These are phyloP conservation scores for Boechera divaricarpa DNA, from an alignment of 345 rosid genomes.

Conservation along the genomic window DNA sequence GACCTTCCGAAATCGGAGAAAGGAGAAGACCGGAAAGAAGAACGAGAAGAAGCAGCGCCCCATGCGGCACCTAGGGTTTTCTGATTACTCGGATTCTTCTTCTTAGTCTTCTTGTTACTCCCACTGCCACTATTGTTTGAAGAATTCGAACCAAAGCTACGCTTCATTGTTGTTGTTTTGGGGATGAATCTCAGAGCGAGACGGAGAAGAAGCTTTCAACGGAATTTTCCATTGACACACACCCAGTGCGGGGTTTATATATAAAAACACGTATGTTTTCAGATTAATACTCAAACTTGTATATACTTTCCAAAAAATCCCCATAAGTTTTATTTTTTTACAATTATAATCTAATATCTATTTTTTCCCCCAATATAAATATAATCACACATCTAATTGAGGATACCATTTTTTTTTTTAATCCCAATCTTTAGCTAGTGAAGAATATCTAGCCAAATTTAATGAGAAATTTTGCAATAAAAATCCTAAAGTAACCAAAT, in stretches of 20 bases:
- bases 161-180: slow-evolving; percentile 51
- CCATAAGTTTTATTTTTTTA: background rate
- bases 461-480: no score
- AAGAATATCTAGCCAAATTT: no score
- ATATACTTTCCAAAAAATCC: background rate
- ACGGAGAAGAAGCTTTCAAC: slow-evolving; percentile 39
- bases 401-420: no score
- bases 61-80: slow-evolving; percentile 94
- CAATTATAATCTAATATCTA: no score
- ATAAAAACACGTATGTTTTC: background rate
- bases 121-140: slow-evolving; percentile 48
- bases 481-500: no score
- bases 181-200: slow-evolving; percentile 50
- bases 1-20: slow-evolving; percentile 88
- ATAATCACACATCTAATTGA: no score
- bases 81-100: slow-evolving; percentile 59
- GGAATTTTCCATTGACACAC: slow-evolving; percentile 15
- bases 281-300: background rate
- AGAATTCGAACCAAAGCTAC: slow-evolving; percentile 60
- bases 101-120: slow-evolving; percentile 48
- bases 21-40: slow-evolving; percentile 71
- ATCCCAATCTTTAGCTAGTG: no score
- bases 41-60: slow-evolving; percentile 85
- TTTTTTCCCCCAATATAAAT: no score
- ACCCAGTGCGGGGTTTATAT: background rate